Conservation (phyloP, 116 monocot species). For the Posidonia oceanica region DNA sequence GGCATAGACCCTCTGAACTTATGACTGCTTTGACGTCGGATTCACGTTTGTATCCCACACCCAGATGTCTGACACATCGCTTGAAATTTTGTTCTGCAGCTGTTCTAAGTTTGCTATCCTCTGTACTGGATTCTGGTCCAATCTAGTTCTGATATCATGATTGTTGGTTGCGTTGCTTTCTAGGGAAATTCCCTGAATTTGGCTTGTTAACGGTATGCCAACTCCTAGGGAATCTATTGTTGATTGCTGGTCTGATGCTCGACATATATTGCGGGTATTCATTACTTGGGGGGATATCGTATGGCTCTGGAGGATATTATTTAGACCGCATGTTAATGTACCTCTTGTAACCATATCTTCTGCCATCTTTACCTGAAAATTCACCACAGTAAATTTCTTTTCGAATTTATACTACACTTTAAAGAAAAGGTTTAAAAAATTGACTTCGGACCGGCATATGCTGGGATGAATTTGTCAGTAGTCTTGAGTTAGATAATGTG, state of each 20-base stretch:
- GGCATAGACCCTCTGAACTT: too few relatives aligned
- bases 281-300: slow-evolving; percentile 25
- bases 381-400: too few relatives aligned
- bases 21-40: not conserved
- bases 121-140: slow-evolving; percentile 2
- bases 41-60: slow-evolving; percentile 17
- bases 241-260: slow-evolving; percentile 18
- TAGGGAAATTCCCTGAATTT: slow-evolving; percentile 12
- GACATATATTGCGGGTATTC: slow-evolving; percentile 12
- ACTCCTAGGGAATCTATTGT: slow-evolving; percentile 17
- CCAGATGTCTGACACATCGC: slow-evolving; percentile 42
- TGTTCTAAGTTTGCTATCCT: slow-evolving; percentile 8
- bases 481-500: not conserved
- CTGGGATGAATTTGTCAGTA: not conserved
- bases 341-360: slow-evolving; percentile 82
- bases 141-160: slow-evolving; percentile 4
- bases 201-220: slow-evolving; percentile 12
- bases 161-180: slow-evolving; percentile 12
- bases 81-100: slow-evolving; percentile 23
- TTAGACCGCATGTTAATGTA: slow-evolving; percentile 47
- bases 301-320: slow-evolving; percentile 61
- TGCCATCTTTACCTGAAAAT: slow-evolving; percentile 82
- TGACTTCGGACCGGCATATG: not conserved
- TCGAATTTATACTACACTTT: too few relatives aligned
- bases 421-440: not conserved